Evolutionary conservation across 2,329 filamentous ascomycete genomes (phyloP).

Genomic region (Bertia moriformis): DNA sequence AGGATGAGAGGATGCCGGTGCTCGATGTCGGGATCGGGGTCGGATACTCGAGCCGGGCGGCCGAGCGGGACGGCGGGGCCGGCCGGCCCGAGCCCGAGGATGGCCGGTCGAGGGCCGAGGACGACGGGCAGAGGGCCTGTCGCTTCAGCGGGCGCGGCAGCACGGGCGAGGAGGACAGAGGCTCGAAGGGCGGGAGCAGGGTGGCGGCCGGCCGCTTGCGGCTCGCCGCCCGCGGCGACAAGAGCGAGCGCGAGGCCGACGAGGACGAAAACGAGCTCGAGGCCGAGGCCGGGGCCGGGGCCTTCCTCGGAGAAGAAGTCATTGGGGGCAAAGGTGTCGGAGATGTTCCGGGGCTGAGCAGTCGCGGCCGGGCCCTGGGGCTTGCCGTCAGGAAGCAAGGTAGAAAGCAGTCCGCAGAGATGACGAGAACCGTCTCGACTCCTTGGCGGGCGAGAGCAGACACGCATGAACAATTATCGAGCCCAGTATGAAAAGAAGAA

Average conservation of each 20-base stretch:
- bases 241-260: constrained; percentile 13
- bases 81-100: constrained; percentile 3
- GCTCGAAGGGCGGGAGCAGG: constrained; percentile 67
- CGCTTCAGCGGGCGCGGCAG: constrained; percentile 58
- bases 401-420: background rate
- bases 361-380: too few relatives aligned
- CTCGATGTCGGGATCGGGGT: constrained; percentile 89
- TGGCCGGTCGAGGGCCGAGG: constrained; percentile 13
- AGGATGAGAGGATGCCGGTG: constrained; percentile 78
- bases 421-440: background rate
- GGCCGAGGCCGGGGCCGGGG: constrained; percentile 8
- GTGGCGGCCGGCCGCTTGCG: constrained; percentile 50
- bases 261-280: constrained; percentile 12
- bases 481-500: background rate
- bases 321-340: background rate
- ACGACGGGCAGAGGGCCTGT: constrained; percentile 34
- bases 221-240: constrained; percentile 18
- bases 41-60: constrained; percentile 58
- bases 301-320: constrained; percentile 10
- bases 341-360: too few relatives aligned
- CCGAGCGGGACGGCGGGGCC: too few relatives aligned
- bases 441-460: background rate
- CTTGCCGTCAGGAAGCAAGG: too few relatives aligned
- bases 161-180: constrained; percentile 56
- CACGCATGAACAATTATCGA: background rate